phyloP scores from a whole-genome alignment of 2,329 filamentous ascomycete species.

The Rutstroemia sydowiana region DNA sequence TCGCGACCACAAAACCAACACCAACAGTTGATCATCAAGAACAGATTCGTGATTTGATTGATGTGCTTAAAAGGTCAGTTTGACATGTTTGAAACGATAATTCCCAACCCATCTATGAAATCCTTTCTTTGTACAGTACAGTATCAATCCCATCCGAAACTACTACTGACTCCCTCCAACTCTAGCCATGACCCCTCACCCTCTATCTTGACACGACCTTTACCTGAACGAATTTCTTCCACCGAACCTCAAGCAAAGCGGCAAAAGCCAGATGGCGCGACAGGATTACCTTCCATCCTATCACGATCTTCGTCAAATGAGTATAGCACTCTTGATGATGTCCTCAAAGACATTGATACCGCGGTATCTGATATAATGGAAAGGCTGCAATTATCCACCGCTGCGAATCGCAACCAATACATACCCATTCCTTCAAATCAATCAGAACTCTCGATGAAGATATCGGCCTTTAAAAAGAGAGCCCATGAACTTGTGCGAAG shows the following conservation, averaged over 20 bases:
- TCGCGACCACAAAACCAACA: slow-evolving; percentile 11
- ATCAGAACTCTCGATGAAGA: slow-evolving; percentile 23
- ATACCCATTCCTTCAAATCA: slow-evolving; percentile 17
- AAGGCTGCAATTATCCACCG: slow-evolving; percentile 37
- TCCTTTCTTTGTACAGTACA: slow-evolving; percentile 2
- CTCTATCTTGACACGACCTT: slow-evolving; percentile 47
- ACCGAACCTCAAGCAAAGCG: slow-evolving; percentile 53
- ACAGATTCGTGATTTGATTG: slow-evolving; percentile 37
- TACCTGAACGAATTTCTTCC: slow-evolving; percentile 38
- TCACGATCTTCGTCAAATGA: slow-evolving; percentile 33
- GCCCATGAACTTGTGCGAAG: slow-evolving; percentile 56
- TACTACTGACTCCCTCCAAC: slow-evolving; percentile 22
- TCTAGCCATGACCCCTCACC: slow-evolving; percentile 47
- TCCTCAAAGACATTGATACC: slow-evolving; percentile 50
- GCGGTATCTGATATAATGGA: slow-evolving; percentile 42
- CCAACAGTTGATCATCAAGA: slow-evolving; percentile 29
- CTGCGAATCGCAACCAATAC: slow-evolving; percentile 20
- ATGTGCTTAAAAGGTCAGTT: slow-evolving; percentile 38
- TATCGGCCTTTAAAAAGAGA: slow-evolving; percentile 48
- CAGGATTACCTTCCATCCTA: slow-evolving; percentile 37
- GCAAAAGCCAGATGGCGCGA: slow-evolving; percentile 46
- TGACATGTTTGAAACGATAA: not conserved
- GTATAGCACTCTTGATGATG: slow-evolving; percentile 57
- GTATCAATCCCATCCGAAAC: slow-evolving; percentile 8
- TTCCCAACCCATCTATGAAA: no score